Conservation (phyloP, 2,329 filamentous ascomycete species). For the Hansfordia pulvinata region DNA sequence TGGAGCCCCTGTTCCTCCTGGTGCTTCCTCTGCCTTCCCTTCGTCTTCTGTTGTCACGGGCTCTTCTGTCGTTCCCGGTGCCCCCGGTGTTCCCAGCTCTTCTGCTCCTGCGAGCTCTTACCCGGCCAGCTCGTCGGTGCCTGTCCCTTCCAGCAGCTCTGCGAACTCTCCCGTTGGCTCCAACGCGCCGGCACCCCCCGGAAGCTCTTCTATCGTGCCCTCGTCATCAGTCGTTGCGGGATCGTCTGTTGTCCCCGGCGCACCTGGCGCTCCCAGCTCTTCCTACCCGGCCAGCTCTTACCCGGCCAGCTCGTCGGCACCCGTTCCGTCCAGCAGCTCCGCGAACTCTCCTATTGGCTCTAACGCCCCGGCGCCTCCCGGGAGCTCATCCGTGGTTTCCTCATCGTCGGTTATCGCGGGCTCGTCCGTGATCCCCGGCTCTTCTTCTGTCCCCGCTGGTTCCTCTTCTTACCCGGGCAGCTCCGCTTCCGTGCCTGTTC, state of each 20-base stretch:
- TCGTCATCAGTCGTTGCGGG: not conserved
- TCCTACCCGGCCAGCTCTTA: too few species aligned
- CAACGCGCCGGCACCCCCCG: too few species aligned
- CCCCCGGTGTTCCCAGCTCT: not conserved
- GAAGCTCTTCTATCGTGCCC: not conserved
- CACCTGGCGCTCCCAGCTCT: not conserved
- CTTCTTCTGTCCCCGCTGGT: not conserved
- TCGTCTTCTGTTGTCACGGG: not conserved
- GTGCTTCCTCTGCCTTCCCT: not conserved
- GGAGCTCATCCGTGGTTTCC: not conserved
- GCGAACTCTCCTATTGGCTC: not conserved
- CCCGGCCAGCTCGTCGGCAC: too few species aligned
- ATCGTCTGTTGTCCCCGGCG: not conserved
- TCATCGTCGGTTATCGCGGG: not conserved
- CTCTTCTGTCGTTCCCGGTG: not conserved
- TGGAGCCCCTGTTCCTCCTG: too few species aligned
- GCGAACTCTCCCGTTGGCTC: not conserved
- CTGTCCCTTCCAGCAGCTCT: not conserved
- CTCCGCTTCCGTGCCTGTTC: too few species aligned
- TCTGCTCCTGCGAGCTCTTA: too few species aligned
- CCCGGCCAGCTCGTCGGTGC: too few species aligned
- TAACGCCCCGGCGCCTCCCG: too few species aligned
- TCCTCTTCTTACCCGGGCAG: too few species aligned
- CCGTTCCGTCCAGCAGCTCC: not conserved
- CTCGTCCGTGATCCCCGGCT: not conserved